These are phyloP conservation scores for Rhodotorula sphaerocarpa DNA, from an alignment of 768 basidiomycete genomes.

Conservation along the genomic window DNA sequence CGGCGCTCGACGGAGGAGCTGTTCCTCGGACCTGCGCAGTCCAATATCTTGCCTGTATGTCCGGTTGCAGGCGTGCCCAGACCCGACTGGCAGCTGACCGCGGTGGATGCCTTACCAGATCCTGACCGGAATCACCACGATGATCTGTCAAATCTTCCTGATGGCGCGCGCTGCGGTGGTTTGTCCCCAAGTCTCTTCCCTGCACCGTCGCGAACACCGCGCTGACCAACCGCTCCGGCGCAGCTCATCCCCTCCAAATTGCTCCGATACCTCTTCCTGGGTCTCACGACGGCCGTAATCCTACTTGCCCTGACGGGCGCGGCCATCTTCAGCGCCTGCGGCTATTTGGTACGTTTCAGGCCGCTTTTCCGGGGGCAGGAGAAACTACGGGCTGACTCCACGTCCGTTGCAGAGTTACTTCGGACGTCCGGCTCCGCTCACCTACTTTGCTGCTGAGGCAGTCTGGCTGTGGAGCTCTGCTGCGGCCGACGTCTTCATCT, in stretches of 20 bases:
- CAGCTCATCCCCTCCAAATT: not conserved
- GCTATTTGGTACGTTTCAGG: not conserved
- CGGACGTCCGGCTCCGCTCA: not conserved
- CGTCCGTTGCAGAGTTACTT: conserved; percentile 1
- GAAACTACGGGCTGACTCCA: too few relatives aligned
- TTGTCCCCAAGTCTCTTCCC: not conserved
- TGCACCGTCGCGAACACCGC: not conserved
- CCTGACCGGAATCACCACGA: not conserved
- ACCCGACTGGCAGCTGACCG: too few relatives aligned
- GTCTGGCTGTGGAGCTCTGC: conserved; percentile 20
- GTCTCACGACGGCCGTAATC: not conserved
- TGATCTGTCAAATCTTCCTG: conserved; percentile 2
- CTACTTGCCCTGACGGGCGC: conserved; percentile 6
- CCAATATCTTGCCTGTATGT: not conserved
- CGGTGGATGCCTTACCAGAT: not conserved
- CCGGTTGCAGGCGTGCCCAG: too few relatives aligned
- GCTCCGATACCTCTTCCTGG: not conserved
- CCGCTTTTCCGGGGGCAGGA: too few relatives aligned
- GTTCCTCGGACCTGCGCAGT: conserved; percentile 2
- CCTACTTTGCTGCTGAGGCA: not conserved
- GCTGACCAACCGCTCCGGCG: not conserved
- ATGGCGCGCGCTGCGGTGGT: conserved; percentile 4
- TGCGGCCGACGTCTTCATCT: conserved; percentile 12
- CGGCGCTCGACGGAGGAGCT: not conserved
- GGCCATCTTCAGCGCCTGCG: conserved; percentile 1